These are phyloP conservation scores for Solanum chmielewskii DNA, from an alignment of 257 asterid species.

Conservation along the genomic window DNA sequence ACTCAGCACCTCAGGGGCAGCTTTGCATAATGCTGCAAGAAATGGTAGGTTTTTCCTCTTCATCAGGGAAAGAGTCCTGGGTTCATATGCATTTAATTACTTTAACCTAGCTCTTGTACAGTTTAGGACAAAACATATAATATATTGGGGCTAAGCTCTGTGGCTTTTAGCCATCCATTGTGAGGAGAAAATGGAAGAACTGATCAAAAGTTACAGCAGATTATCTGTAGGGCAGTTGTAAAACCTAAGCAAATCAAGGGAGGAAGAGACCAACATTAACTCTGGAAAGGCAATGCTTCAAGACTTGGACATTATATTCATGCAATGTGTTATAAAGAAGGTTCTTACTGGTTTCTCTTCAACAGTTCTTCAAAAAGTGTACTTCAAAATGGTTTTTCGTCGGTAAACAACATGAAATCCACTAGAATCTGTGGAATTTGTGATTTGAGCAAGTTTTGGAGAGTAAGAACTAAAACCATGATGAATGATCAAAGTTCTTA, in stretches of 20 bases:
- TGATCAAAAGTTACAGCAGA: background rate
- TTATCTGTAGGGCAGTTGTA: background rate
- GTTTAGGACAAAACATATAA: background rate
- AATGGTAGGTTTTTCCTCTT: constrained; percentile 31
- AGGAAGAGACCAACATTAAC: background rate
- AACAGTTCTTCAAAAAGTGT: background rate
- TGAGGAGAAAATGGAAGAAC: background rate
- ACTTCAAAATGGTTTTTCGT: background rate
- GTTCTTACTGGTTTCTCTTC: background rate
- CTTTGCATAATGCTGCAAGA: constrained; percentile 81
- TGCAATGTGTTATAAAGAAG: background rate
- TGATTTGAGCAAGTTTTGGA: background rate
- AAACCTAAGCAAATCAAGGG: background rate
- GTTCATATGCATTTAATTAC: background rate
- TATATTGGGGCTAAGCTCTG: background rate
- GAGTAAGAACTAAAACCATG: background rate
- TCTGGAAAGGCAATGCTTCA: background rate
- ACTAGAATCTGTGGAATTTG: background rate
- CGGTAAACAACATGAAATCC: background rate
- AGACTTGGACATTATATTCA: background rate
- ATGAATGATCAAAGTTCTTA: background rate
- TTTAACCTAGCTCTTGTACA: background rate
- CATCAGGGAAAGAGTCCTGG: background rate
- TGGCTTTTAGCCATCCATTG: background rate
- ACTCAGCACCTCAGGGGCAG: constrained; percentile 71